Percentiles rank a stretch among this genome's conserved stretches.
Conservation (phyloP, 2,329 filamentous ascomycete genomes). For the Phialemoniopsis sp. region DNA sequence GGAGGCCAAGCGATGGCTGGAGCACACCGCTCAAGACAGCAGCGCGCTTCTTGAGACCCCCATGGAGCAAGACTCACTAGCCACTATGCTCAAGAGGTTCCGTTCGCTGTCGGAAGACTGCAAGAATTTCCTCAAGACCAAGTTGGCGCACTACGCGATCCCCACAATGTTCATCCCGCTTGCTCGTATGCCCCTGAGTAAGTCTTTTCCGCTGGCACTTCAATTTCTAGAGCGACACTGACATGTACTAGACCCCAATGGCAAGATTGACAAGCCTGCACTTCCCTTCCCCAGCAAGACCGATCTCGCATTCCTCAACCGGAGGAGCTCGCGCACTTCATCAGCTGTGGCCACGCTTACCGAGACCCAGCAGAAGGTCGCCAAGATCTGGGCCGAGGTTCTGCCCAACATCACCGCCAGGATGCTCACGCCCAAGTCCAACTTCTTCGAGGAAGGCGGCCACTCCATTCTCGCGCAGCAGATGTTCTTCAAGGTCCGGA, state of each 20-base stretch:
- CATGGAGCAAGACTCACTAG: conserved; percentile 10
- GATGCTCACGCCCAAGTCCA: conserved; percentile 54
- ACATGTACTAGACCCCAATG: conserved; percentile 55
- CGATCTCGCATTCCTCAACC: conserved; percentile 20
- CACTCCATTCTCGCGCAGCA: conserved; percentile 79
- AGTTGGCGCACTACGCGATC: conserved; percentile 71
- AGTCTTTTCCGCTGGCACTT: neutral
- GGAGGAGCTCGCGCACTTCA: neutral
- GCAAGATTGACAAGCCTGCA: conserved; percentile 76
- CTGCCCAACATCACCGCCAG: conserved; percentile 63
- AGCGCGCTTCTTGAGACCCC: conserved; percentile 4
- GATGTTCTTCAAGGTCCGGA: conserved; percentile 65
- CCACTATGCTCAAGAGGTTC: conserved; percentile 8
- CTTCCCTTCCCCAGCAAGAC: conserved; percentile 68
- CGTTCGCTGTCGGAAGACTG: conserved; percentile 3
- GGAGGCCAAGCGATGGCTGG: conserved; percentile 66
- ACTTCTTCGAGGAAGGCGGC: conserved; percentile 78
- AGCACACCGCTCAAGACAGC: neutral
- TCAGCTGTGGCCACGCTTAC: conserved; percentile 18
- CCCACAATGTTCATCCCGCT: conserved; percentile 72
- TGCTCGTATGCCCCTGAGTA: conserved; percentile 39
- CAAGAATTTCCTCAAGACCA: conserved; percentile 56
- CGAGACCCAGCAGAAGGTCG: conserved; percentile 62
- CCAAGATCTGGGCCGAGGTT: conserved; percentile 69
- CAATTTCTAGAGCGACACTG: neutral